Base-by-base conservation (phyloP, 2,329 filamentous ascomycete genomes). In the Paecilomyces dactylethromorphus region DNA sequence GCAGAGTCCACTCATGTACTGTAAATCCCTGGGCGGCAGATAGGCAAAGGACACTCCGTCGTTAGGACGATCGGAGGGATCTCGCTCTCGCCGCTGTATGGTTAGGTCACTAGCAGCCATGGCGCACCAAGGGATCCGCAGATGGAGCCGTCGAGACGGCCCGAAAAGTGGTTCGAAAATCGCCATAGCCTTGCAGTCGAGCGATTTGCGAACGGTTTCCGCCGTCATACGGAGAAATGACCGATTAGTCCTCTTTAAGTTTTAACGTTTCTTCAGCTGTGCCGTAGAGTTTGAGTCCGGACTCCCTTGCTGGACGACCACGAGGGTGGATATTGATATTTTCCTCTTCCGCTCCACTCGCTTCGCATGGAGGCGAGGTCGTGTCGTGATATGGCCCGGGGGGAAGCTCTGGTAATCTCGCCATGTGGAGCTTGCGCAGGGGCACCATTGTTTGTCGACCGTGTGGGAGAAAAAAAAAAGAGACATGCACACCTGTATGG, bases 1-100 rank as follows among this genome's bases (percentile, higher is more conserved):
- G 54, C 31, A 26, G 31, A 21, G 57, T 33, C 53, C 45, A 52
- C 57, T 59, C 57, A 59, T 59, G 54, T 56, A 45, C 39, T 24
- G 54, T 39, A 59, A 59, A 59, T 59, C 57, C 53, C 51, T 51
- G 35, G 13, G 22, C 12, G 49, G 49, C 49, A 52, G 49, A 52
- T 52, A 52, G 49, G 58, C 22, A 50, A 29, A 56, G 21, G 33
- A 51, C 22, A 55, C 33, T 24, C 24, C 22, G 32, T 49, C 55
- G 11, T 21, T 56, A 58, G 57, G 32, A 32, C 39, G 29, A 55
- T 32, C 54, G 26, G 29, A 26, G 26, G 39, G 45, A 58, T 50
- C 57, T 58, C 50, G 22, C 45, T 54, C 24, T 32, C 29, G 56
- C 35, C 49, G 56, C 22, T 54, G 56, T 32, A 29, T 52, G 50